Conservation (phyloP, 805 yeast genomes). For the Komagataella mondaviorum region DNA sequence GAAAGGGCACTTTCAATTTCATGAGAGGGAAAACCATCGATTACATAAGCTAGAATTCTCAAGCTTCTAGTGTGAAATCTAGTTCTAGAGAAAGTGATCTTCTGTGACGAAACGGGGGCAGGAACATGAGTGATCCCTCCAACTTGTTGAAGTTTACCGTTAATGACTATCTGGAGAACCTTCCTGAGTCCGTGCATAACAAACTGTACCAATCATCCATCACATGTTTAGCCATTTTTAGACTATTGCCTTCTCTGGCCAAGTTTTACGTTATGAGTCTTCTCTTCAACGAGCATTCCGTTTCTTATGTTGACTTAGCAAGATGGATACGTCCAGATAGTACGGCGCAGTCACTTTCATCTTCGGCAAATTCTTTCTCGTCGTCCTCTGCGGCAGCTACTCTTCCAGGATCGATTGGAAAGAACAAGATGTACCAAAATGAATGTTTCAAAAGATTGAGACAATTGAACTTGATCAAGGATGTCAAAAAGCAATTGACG, state of each 20-base stretch:
- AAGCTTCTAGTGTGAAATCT: neutral
- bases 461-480: conserved; percentile 62
- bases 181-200: conserved; percentile 77
- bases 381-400: conserved; percentile 6
- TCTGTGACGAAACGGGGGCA: neutral
- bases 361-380: conserved; percentile 14
- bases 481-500: conserved; percentile 20
- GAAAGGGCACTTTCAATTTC: neutral
- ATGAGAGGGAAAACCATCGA: neutral
- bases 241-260: conserved; percentile 80
- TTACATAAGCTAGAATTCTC: neutral
- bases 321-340: conserved; percentile 44
- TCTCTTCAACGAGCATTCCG: conserved; percentile 69
- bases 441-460: conserved; percentile 73
- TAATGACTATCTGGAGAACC: conserved; percentile 78
- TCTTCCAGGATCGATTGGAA: conserved; percentile 9
- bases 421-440: conserved; percentile 33
- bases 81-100: neutral
- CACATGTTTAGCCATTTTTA: conserved; percentile 84
- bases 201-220: conserved; percentile 83
- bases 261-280: conserved; percentile 80
- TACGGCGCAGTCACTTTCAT: conserved; percentile 4
- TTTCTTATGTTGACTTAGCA: conserved; percentile 53
- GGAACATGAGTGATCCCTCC: neutral
- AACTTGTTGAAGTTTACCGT: conserved; percentile 53